These are phyloP conservation scores for Huiozyma naganishii DNA, from an alignment of 805 yeast genomes.

Conservation along the genomic window DNA sequence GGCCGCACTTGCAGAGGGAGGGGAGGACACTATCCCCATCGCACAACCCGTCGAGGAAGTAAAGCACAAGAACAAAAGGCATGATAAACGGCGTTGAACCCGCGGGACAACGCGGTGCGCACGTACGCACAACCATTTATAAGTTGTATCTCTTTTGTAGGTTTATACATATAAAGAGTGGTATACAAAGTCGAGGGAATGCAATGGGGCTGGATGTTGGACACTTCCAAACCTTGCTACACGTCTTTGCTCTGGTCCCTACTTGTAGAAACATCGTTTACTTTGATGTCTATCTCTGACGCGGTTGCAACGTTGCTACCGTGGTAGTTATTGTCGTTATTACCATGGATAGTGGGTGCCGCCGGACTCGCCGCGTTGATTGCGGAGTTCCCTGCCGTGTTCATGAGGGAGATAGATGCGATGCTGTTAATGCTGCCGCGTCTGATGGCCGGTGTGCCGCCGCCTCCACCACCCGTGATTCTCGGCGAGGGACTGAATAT, in stretches of 20 bases:
- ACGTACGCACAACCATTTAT: too few species aligned
- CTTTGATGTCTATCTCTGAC: background rate
- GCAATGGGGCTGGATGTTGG: too few species aligned
- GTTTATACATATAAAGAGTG: too few species aligned
- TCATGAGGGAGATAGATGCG: background rate
- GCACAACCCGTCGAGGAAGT: conserved; percentile 5
- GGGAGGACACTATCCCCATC: conserved; percentile 17
- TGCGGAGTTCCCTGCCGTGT: background rate
- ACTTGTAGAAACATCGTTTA: too few species aligned
- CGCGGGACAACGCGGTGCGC: background rate
- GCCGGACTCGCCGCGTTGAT: background rate
- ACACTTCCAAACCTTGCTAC: too few species aligned
- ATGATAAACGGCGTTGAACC: conserved; percentile 1
- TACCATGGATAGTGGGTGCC: background rate
- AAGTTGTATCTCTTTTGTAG: too few species aligned
- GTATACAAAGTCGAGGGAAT: too few species aligned
- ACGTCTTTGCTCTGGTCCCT: too few species aligned
- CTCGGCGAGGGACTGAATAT: conserved; percentile 29
- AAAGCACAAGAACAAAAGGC: conserved; percentile 4
- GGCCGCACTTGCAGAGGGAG: conserved; percentile 12
- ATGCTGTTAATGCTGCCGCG: conserved; percentile 2
- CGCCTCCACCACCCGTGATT: conserved; percentile 2
- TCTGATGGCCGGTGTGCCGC: background rate
- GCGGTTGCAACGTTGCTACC: background rate
- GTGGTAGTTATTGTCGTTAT: background rate